phyloP scores from a whole-genome alignment of 192 early-diverging fungal genomes.

The Coemansia sp. region DNA sequence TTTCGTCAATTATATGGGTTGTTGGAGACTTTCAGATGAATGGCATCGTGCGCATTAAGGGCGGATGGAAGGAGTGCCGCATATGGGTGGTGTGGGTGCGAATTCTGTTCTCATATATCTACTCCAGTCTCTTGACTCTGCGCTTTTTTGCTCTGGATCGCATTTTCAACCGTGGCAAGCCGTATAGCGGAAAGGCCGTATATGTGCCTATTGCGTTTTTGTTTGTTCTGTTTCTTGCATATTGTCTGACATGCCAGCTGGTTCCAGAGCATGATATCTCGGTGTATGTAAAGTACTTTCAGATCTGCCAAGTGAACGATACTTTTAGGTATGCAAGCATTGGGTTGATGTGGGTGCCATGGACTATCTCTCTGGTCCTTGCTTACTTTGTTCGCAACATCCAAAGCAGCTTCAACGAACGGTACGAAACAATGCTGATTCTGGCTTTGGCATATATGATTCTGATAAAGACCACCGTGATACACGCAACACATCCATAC shows the following conservation, averaged over 20 bases:
- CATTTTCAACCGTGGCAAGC: conserved; percentile 34
- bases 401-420: conserved; percentile 49
- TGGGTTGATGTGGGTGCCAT: conserved; percentile 33
- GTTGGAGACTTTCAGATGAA: conserved; percentile 32
- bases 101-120: conserved; percentile 18
- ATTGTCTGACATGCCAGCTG: conserved; percentile 30
- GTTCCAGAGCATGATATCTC: conserved; percentile 8
- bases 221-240: conserved; percentile 7
- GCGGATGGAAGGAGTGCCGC: conserved; percentile 22
- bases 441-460: conserved; percentile 17
- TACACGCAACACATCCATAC: conserved; percentile 27
- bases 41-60: conserved; percentile 11
- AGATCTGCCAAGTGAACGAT: conserved; percentile 24
- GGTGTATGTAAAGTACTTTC: conserved; percentile 11
- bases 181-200: conserved; percentile 23
- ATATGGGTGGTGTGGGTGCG: conserved; percentile 41
- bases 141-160: conserved; percentile 27
- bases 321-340: conserved; percentile 25
- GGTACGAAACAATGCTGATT: conserved; percentile 29
- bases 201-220: conserved; percentile 13
- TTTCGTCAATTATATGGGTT: conserved; percentile 14
- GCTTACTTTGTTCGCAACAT: conserved; percentile 24
- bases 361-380: conserved; percentile 3
- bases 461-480: conserved; percentile 26
- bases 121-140: conserved; percentile 18